phyloP scores from a whole-genome alignment of 148 eudicot species.

The Beta vulgaris region DNA sequence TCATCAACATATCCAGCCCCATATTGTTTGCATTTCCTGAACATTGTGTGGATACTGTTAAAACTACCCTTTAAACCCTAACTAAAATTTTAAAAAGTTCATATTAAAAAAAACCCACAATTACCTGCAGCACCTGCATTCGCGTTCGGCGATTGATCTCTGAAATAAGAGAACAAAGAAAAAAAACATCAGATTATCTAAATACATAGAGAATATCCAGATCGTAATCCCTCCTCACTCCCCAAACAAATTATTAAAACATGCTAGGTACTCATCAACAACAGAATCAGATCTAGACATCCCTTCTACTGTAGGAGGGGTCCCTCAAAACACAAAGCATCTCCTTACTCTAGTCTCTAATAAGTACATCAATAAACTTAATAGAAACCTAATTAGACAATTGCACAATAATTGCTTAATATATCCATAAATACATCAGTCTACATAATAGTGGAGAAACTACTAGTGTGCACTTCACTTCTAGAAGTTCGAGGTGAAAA shows the following conservation, averaged over 20 bases:
- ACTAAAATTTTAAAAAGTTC: not conserved
- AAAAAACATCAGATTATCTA: not conserved
- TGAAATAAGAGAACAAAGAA: conserved; percentile 17
- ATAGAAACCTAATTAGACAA: not conserved
- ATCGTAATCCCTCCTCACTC: not conserved
- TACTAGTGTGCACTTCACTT: not conserved
- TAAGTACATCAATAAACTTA: not conserved
- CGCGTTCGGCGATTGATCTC: conserved; percentile 61
- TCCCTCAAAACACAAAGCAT: not conserved
- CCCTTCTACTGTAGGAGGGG: not conserved
- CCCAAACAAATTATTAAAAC: too few species aligned
- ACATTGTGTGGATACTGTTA: not conserved
- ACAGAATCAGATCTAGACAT: not conserved
- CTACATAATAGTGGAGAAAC: not conserved
- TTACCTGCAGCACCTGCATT: conserved; percentile 67
- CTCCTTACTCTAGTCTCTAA: too few species aligned
- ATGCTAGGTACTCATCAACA: not conserved
- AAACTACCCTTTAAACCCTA: not conserved
- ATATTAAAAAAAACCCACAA: not conserved
- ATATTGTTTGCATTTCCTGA: conserved; percentile 61
- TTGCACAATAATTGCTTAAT: not conserved
- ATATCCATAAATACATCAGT: not conserved
- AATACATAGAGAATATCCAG: not conserved
- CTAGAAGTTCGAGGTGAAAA: not conserved
- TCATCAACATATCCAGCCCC: conserved; percentile 76